Percentiles rank a stretch among this genome's conserved stretches.
Evolutionary conservation across 176 grass and related monocot genomes (phyloP).

Genomic region (Triticum dicoccoides): DNA sequence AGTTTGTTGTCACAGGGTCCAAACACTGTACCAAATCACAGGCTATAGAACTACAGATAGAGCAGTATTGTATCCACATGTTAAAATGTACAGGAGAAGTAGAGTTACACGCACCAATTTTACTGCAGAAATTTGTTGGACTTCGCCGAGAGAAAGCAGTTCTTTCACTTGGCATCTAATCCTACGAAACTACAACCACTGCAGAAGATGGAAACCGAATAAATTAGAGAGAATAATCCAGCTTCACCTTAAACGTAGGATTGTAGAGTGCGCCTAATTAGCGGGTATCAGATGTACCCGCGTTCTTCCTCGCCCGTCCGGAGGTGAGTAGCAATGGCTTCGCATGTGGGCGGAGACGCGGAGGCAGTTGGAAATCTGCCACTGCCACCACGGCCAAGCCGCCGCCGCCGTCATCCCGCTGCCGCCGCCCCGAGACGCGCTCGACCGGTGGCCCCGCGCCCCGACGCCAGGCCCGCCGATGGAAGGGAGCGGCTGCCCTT

Average conservation of each 20-base stretch:
- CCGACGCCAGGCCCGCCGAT: neutral
- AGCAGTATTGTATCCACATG: neutral
- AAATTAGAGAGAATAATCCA: neutral
- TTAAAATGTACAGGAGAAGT: neutral
- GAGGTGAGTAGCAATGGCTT: neutral
- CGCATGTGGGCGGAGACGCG: neutral
- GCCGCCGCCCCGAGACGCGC: neutral
- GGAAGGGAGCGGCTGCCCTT: neutral
- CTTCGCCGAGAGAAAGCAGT: neutral
- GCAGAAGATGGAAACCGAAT: neutral
- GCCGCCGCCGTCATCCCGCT: neutral
- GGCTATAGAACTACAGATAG: neutral
- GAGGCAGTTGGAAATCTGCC: neutral
- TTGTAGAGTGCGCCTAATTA: neutral
- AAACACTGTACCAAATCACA: neutral
- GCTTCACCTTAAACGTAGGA: neutral
- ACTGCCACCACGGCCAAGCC: neutral
- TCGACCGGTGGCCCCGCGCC: neutral
- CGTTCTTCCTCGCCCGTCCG: neutral
- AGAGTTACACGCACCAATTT: neutral
- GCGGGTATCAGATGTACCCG: neutral
- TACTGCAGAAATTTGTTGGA: neutral
- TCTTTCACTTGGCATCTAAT: neutral
- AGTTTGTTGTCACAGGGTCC: neutral
- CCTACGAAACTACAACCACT: neutral